Conservation (phyloP, 2,329 filamentous ascomycete genomes). For the Neoascochyta sp. region DNA sequence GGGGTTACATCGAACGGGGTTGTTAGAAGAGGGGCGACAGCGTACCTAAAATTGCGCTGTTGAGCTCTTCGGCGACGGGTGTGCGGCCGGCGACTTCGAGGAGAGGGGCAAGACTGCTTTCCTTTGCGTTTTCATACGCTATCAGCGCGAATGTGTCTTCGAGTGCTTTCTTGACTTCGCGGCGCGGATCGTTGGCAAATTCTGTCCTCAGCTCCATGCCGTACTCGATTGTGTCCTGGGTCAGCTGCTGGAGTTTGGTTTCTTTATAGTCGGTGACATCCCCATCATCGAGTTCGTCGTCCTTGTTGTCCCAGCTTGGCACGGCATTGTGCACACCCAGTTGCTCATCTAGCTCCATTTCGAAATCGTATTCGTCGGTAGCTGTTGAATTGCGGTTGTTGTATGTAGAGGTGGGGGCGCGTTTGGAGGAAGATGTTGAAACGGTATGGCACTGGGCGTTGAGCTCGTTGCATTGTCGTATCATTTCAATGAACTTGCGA, state of each 20-base stretch:
- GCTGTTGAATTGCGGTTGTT: constrained; percentile 39
- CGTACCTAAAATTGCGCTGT: constrained; percentile 82
- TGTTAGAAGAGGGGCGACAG: constrained; percentile 2
- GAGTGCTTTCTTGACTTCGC: constrained; percentile 68
- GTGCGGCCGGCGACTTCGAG: constrained; percentile 72
- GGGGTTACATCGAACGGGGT: not conserved
- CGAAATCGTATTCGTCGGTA: constrained; percentile 53
- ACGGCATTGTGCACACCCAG: constrained; percentile 35
- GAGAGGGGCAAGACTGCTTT: constrained; percentile 72
- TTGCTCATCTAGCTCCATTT: constrained; percentile 56
- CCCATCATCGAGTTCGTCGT: constrained; percentile 41
- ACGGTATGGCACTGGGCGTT: constrained; percentile 33
- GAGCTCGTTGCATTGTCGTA: constrained; percentile 41
- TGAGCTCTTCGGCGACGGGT: constrained; percentile 85
- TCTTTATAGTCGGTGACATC: constrained; percentile 33
- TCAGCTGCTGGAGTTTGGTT: constrained; percentile 46
- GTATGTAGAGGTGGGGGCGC: constrained; percentile 22
- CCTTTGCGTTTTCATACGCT: constrained; percentile 77
- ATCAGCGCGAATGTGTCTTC: constrained; percentile 84
- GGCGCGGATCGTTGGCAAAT: constrained; percentile 67
- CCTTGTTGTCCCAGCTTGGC: constrained; percentile 27
- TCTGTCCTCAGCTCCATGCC: constrained; percentile 74
- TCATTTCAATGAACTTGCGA: constrained; percentile 91
- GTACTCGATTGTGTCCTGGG: constrained; percentile 70
- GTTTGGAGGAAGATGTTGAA: constrained; percentile 27